Percentiles rank a stretch among this genome's conserved stretches.
Evolutionary conservation across 2,329 filamentous ascomycete genomes (phyloP).

Genomic region (Aureobasidium zeae): DNA sequence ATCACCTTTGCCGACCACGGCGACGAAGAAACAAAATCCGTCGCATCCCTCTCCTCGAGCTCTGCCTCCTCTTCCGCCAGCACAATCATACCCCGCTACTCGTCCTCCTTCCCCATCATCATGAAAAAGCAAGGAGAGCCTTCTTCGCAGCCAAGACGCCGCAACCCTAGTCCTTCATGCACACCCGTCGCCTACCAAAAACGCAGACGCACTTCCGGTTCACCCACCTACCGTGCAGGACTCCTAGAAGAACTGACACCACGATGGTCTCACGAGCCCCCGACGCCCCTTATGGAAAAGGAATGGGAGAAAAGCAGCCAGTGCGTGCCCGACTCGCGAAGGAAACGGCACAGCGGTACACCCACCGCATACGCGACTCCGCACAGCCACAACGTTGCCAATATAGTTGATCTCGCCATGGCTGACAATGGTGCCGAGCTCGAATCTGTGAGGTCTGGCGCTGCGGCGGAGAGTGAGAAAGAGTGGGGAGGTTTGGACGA

Average conservation of each 20-base stretch:
- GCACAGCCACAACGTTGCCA: conserved; percentile 41
- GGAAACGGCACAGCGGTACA: conserved; percentile 45
- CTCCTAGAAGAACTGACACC: conserved; percentile 1
- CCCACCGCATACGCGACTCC: conserved; percentile 63
- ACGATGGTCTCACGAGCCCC: conserved; percentile 16
- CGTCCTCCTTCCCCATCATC: conserved; percentile 9
- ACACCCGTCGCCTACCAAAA: conserved; percentile 10
- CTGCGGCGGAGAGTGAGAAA: conserved; percentile 1
- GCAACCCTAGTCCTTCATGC: conserved; percentile 3
- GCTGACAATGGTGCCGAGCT: conserved; percentile 28
- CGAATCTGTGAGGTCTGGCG: conserved; percentile 19
- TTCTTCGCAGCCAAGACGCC: conserved; percentile 1
- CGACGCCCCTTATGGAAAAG: conserved; percentile 14
- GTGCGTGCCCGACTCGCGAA: conserved; percentile 20
- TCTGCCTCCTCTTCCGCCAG: conserved; percentile 1
- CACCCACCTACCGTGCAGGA: not conserved
- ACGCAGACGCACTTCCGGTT: conserved; percentile 1
- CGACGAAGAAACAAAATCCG: not conserved
- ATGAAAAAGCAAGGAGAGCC: too few relatives aligned
- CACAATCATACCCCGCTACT: conserved; percentile 2
- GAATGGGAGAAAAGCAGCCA: conserved; percentile 8
- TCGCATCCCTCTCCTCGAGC: not conserved
- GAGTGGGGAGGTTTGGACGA: conserved; percentile 10
- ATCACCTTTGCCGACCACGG: not conserved
- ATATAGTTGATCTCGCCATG: conserved; percentile 25